These are phyloP conservation scores for Irpex sp. DNA, from an alignment of 1,284 basidiomycete genomes.

Conservation along the genomic window DNA sequence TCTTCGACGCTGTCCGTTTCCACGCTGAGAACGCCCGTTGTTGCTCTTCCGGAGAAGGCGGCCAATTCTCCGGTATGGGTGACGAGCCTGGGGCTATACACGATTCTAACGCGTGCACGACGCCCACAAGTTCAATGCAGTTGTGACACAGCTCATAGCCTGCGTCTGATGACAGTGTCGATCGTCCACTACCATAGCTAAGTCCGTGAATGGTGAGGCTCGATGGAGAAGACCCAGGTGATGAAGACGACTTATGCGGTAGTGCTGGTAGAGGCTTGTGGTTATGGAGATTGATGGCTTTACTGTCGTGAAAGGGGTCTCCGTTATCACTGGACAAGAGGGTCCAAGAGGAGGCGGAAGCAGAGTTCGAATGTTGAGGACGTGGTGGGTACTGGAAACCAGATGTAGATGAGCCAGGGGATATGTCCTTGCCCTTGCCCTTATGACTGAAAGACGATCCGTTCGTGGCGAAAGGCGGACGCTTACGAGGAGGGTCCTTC, in stretches of 20 bases:
- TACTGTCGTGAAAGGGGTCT: conserved; percentile 15
- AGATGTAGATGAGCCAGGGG: conserved; percentile 6
- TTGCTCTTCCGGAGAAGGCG: conserved; percentile 40
- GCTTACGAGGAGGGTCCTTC: conserved; percentile 38
- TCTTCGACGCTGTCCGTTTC: conserved; percentile 63
- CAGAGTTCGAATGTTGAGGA: conserved; percentile 6
- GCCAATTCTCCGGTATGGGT: conserved; percentile 35
- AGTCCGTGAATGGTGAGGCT: conserved; percentile 14
- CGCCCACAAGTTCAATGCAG: conserved; percentile 76
- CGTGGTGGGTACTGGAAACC: conserved; percentile 21
- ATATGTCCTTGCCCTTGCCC: conserved; percentile 33
- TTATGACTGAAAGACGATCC: conserved; percentile 12
- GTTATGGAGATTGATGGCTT: conserved; percentile 5
- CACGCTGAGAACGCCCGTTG: conserved; percentile 47
- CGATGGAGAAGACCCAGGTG: conserved; percentile 25
- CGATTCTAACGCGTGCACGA: conserved; percentile 70
- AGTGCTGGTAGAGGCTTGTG: conserved; percentile 16
- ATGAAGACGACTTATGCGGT: conserved; percentile 26
- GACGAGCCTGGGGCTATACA: conserved; percentile 44
- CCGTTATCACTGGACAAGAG: conserved; percentile 11
- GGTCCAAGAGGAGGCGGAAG: conserved; percentile 13
- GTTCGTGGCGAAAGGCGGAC: conserved; percentile 23
- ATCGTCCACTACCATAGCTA: conserved; percentile 2
- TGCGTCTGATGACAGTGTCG: conserved; percentile 8
- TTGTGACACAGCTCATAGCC: conserved; percentile 83